phyloP scores from a whole-genome alignment of 495 filamentous ascomycete species.

The Pyronema omphalodes region DNA sequence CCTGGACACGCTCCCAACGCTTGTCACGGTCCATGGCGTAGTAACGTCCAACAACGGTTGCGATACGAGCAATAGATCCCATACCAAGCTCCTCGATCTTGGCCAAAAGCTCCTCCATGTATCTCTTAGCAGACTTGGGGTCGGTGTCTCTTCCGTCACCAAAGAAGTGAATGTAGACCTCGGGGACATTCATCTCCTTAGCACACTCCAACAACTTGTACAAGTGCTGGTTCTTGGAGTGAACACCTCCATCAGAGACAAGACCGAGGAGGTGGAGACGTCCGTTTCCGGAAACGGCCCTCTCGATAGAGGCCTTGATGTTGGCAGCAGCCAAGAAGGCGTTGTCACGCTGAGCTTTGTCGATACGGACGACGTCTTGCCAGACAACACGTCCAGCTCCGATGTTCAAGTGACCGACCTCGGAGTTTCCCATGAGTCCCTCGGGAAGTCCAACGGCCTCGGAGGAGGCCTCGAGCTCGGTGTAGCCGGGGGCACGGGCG shows the following conservation, averaged over 20 bases:
- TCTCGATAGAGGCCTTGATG: slow-evolving; percentile 55
- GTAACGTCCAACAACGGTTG: slow-evolving; percentile 74
- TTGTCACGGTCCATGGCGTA: slow-evolving; percentile 99
- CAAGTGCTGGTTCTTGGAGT: slow-evolving; percentile 85
- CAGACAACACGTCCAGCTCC: slow-evolving; percentile 94
- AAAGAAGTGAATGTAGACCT: slow-evolving; percentile 98
- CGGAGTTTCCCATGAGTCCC: slow-evolving; percentile 95
- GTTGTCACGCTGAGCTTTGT: slow-evolving; percentile 79
- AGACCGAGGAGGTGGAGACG: slow-evolving; percentile 81
- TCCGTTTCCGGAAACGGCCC: slow-evolving; percentile 75
- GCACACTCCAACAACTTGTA: slow-evolving; percentile 71
- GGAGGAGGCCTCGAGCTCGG: slow-evolving; percentile 85
- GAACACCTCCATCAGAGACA: slow-evolving; percentile 88
- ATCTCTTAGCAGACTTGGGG: slow-evolving; percentile 71
- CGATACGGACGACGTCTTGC: slow-evolving; percentile 98
- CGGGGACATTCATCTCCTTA: slow-evolving; percentile 65
- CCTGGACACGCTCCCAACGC: slow-evolving; percentile 86
- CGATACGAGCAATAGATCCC: slow-evolving; percentile 45
- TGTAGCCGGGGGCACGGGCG: slow-evolving; percentile 55
- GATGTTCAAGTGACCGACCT: slow-evolving; percentile 97
- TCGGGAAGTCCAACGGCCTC: slow-evolving; percentile 89
- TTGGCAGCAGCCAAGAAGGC: slow-evolving; percentile 61
- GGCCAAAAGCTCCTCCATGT: slow-evolving; percentile 67
- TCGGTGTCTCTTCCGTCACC: slow-evolving; percentile 96
- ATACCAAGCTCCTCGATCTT: slow-evolving; percentile 64